Conservation (phyloP, 2,329 filamentous ascomycete species). For the Hymenoscyphus fraxineus region DNA sequence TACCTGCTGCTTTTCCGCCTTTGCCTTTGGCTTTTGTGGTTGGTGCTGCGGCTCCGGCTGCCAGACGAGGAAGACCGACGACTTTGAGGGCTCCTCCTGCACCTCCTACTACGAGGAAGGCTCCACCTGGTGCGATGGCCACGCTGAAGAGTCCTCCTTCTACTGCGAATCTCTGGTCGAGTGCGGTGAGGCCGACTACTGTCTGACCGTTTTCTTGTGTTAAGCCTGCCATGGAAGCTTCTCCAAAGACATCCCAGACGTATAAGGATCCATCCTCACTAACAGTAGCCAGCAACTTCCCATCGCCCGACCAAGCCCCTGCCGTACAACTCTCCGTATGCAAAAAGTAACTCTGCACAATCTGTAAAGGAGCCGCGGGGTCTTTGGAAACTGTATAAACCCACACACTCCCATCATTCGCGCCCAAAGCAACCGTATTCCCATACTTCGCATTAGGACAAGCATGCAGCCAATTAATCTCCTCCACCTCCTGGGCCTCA, state of each 20-base stretch:
- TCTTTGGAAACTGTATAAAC: slow-evolving; percentile 67
- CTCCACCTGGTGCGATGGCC: slow-evolving; percentile 73
- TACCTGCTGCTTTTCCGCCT: slow-evolving; percentile 39
- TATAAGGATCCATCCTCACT: slow-evolving; percentile 84
- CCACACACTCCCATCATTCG: slow-evolving; percentile 90
- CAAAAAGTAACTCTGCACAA: slow-evolving; percentile 88
- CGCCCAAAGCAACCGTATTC: slow-evolving; percentile 83
- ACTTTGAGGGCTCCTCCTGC: slow-evolving; percentile 83
- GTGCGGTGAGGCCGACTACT: slow-evolving; percentile 70
- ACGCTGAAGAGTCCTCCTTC: slow-evolving; percentile 89
- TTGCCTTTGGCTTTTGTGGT: slow-evolving; percentile 28
- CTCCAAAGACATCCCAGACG: slow-evolving; percentile 67
- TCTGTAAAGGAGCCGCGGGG: slow-evolving; percentile 57
- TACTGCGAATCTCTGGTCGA: slow-evolving; percentile 86
- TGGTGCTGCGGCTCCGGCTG: slow-evolving; percentile 27
- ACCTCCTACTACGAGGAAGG: slow-evolving; percentile 81
- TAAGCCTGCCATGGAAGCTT: slow-evolving; percentile 47
- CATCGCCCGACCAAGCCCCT: slow-evolving; percentile 86
- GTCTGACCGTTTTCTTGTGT: slow-evolving; percentile 55
- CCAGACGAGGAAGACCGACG: slow-evolving; percentile 69
- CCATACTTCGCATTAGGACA: slow-evolving; percentile 69
- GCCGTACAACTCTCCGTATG: slow-evolving; percentile 85
- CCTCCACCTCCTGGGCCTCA: slow-evolving; percentile 84
- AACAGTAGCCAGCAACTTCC: slow-evolving; percentile 80
- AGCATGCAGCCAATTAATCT: slow-evolving; percentile 84